phyloP scores from a whole-genome alignment of 1,139 yeast genomes.

The Geotrichum histeridarum region DNA sequence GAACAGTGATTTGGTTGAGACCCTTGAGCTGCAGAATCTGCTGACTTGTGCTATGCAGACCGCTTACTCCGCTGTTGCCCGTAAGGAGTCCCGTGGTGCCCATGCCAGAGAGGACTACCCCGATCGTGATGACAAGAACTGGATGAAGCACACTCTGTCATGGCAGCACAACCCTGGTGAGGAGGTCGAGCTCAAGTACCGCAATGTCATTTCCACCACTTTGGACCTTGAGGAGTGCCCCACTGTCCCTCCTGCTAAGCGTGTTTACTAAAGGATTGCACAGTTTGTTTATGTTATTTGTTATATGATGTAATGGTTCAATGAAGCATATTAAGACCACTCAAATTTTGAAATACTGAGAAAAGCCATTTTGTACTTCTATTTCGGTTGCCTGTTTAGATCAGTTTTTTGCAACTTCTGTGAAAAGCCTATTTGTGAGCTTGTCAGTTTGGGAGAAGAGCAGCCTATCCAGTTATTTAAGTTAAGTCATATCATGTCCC shows the following conservation, averaged over 20 bases:
- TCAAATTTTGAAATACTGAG: too few relatives aligned
- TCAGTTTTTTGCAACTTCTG: too few relatives aligned
- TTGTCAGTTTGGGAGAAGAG: too few relatives aligned
- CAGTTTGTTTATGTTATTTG: too few relatives aligned
- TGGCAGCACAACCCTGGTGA: constrained; percentile 78
- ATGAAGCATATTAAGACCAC: too few relatives aligned
- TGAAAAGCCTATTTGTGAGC: too few relatives aligned
- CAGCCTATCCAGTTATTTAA: too few relatives aligned
- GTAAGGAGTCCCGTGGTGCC: constrained; percentile 98
- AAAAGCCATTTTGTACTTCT: too few relatives aligned
- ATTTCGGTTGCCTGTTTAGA: too few relatives aligned
- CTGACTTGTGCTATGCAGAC: constrained; percentile 97
- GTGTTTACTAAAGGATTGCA: constrained; percentile 59
- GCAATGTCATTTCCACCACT: constrained; percentile 77
- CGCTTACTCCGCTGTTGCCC: constrained; percentile 87
- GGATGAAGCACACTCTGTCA: constrained; percentile 97
- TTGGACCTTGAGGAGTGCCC: constrained; percentile 90
- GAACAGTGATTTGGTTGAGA: constrained; percentile 95
- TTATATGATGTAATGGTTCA: too few relatives aligned
- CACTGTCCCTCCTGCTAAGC: constrained; percentile 93
- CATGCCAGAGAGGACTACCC: constrained; percentile 98
- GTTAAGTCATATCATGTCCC: too few relatives aligned
- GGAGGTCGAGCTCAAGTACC: constrained; percentile 71
- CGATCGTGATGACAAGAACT: constrained; percentile 87
- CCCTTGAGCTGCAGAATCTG: constrained; percentile 92